These are phyloP conservation scores for Crepidotus variabilis DNA, from an alignment of 768 basidiomycete genomes.

Conservation along the genomic window DNA sequence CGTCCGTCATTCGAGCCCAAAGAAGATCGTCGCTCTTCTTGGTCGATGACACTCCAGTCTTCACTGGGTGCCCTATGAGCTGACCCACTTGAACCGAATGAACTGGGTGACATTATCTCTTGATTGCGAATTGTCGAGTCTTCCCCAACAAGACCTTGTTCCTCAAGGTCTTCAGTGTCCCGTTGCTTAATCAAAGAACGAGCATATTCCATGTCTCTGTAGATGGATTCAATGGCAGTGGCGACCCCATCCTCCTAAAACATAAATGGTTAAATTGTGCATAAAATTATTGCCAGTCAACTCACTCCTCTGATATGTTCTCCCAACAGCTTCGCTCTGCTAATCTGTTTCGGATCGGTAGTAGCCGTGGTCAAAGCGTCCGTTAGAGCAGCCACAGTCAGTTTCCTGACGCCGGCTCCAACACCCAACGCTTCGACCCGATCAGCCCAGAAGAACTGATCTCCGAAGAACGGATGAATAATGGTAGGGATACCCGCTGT, in stretches of 20 bases:
- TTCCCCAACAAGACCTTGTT: constrained; percentile 31
- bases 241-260: constrained; percentile 89
- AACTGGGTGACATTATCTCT: constrained; percentile 28
- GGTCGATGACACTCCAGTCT: constrained; percentile 88
- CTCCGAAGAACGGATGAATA: constrained; percentile 96
- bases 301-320: constrained; percentile 79
- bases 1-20: constrained; percentile 42
- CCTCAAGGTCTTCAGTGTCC: constrained; percentile 28
- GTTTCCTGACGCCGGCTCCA: constrained; percentile 82
- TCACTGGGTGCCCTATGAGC: constrained; percentile 58
- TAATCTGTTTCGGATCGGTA: constrained; percentile 84
- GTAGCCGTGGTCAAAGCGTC: constrained; percentile 82
- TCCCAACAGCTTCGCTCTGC: constrained; percentile 78
- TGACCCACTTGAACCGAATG: constrained; percentile 54
- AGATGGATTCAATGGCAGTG: constrained; percentile 92
- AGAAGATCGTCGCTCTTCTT: constrained; percentile 58
- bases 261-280: not conserved
- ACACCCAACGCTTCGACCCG: constrained; percentile 96
- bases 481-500: constrained; percentile 92
- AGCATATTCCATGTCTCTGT: constrained; percentile 94
- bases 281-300: constrained; percentile 14
- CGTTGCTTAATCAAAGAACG: constrained; percentile 75
- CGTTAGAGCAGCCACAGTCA: constrained; percentile 74
- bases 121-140: constrained; percentile 34
- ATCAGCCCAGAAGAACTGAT: constrained; percentile 98